Conservation (phyloP, 441 rosid species). For the Jatropha podagrica region DNA sequence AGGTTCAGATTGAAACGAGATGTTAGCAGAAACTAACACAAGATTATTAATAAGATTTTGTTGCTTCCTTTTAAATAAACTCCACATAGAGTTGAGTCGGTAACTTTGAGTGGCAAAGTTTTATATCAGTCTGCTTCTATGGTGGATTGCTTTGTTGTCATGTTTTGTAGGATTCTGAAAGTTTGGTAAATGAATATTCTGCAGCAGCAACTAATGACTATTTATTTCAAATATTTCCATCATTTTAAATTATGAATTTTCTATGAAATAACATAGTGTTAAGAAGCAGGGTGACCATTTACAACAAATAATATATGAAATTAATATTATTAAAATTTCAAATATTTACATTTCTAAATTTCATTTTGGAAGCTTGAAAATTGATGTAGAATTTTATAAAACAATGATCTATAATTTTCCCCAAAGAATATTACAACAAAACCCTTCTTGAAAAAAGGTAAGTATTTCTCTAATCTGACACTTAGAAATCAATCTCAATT, state of each 20-base stretch:
- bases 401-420: background rate
- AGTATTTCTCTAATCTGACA: slow-evolving; percentile 18
- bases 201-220: background rate
- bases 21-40: background rate
- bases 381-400: background rate
- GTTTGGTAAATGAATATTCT: slow-evolving; percentile 5
- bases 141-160: slow-evolving; percentile 13
- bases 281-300: too few species aligned
- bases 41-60: background rate
- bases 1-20: slow-evolving; percentile 8
- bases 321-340: background rate
- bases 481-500: slow-evolving; percentile 28
- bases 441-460: background rate
- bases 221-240: background rate
- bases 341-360: slow-evolving; percentile 8
- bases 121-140: background rate
- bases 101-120: background rate
- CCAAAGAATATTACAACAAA: slow-evolving; percentile 25
- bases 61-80: background rate
- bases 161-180: slow-evolving; percentile 1
- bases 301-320: background rate
- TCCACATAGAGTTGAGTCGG: background rate
- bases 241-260: too few species aligned
- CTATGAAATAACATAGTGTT: too few species aligned
- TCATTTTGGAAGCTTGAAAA: slow-evolving; percentile 9